Evolutionary conservation across 78 protist species (phyloP), one percentile per base, ranked within the genome.

Genomic region (Dictyostelium intermedium): DNA sequence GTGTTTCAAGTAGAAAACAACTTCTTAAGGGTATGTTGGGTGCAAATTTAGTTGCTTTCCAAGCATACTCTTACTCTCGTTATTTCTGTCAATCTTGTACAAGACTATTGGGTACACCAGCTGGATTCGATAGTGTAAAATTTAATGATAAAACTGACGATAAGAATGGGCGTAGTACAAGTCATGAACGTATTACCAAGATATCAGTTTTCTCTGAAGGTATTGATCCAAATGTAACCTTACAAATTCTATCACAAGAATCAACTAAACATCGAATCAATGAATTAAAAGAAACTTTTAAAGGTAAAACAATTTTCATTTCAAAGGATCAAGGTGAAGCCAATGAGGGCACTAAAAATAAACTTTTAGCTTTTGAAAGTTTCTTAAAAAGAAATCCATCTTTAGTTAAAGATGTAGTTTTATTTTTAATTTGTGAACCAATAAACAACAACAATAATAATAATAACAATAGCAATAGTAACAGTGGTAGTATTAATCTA

Each of bases 11-110:
- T 20, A 73, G 96, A 76, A 86, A 84, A 11, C 82, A 92, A 41
- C 37, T 92, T 6, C 56, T 92, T 6, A 61, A 84, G 30, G 96
- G 96, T 27, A 70, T 92, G 78, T n/a, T 92, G 45, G 96, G 96
- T 30, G 69, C 96, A 0, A 82, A 92, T 78, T 41, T 92, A 6
- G 92, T 92, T n/a, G 84, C 87, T 1, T 86, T 92, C 27, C 96
- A 92, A 73, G 43, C 92, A 2, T 92, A 86, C 35, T 81, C 91
- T 30, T 85, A 92, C 76, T 39, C 81, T 1, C 56, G 96, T 45
- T 86, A 92, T 30, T 92, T 92, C 27, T 35, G 41, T 80, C 92
- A 85, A 39, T 80, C 92, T 0, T 92, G 96, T 32, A 86, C 96
- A 10, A 76, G 96, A 43, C 70, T 92, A 14, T 27, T 92, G 20